Evolutionary conservation across 371 early-diverging fungal genomes (phyloP).

Genomic region (Actinomortierella ambigua): DNA sequence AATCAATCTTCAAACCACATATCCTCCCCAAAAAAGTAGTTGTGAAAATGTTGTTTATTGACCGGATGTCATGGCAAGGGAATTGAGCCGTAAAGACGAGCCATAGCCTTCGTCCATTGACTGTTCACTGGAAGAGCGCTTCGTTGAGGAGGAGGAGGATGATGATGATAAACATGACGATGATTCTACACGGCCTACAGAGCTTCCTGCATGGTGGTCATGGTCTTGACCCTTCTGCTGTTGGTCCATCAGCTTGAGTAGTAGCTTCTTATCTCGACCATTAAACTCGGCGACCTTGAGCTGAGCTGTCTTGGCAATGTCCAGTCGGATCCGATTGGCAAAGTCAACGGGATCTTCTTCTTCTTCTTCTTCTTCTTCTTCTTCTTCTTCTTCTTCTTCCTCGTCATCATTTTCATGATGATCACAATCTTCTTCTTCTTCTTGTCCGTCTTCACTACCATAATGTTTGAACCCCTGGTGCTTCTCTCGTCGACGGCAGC

Average conservation of each 20-base stretch:
- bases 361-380: slow-evolving; percentile 2
- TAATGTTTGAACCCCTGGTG: too few relatives aligned
- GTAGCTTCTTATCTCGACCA: too few relatives aligned
- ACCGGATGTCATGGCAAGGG: background rate
- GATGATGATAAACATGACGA: background rate
- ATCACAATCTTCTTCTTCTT: background rate
- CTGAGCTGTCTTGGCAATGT: background rate
- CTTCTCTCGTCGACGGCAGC: too few relatives aligned
- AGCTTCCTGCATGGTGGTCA: background rate
- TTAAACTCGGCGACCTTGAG: background rate
- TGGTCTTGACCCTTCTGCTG: too few relatives aligned
- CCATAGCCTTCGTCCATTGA: background rate
- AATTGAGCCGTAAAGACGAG: slow-evolving; percentile 1
- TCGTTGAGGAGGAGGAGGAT: background rate
- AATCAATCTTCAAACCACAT: background rate
- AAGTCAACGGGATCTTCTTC: background rate
- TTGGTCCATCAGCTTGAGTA: too few relatives aligned
- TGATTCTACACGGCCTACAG: background rate
- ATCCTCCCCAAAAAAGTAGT: too few relatives aligned
- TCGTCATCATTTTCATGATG: background rate
- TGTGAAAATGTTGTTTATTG: background rate
- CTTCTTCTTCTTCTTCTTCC: background rate
- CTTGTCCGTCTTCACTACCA: background rate
- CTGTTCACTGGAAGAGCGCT: background rate
- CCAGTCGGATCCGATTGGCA: slow-evolving; percentile 1